Base-by-base conservation (phyloP, 2,329 filamentous ascomycete genomes). In the Nemania diffusa region DNA sequence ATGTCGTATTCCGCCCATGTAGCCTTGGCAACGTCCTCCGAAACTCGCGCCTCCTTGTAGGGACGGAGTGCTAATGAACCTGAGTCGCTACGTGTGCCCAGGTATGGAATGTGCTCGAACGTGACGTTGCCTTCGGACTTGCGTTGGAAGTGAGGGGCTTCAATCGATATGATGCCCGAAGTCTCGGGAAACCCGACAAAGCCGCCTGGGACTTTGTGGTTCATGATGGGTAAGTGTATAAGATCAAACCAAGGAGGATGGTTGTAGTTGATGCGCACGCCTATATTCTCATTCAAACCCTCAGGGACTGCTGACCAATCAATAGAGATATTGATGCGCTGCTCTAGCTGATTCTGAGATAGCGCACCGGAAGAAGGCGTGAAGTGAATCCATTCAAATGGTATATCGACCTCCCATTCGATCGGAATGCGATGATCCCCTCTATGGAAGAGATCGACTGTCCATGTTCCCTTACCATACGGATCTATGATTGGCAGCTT, bases 361-460 rank as follows among this genome's bases (percentile, higher is more conserved):
- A 80, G 24, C 80, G 77, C 13, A 70, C 74, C 71, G 5, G 69
- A 70, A 5, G 65, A 62, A 4, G 69, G 69, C 4, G 29, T 52
- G 50, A 71, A 56, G 2, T 11, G 24, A 2, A 86, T 78, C 73
- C 82, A 84, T 5, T 78, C 69, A n/a, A 75, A 78, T 29, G 75
- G 75, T 29, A 81, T 73, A 11, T 76, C 78, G 58, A 84, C 73
- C 15, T 75, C 79, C 75, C 81, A 84, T 66, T 78, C 72, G 64
- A 83, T 72, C 3, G 71, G 69, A 22, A 70, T 80, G 5, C 78
- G 75, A 7, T 78, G 73, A 1, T 80, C 80, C 26, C 84, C 84
- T 13, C 83, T 79, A 44, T 79, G 80, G 71, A 83, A 87, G 22
- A 87, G 78, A 13, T 86, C 85, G 37, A 86, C 80, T 76, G 80